A percentile compares a stretch with the other conserved stretches of the same genome.
Evolutionary conservation across 164 flowering plant species (phyloP).

Genomic region (Nelumbo lutea): DNA sequence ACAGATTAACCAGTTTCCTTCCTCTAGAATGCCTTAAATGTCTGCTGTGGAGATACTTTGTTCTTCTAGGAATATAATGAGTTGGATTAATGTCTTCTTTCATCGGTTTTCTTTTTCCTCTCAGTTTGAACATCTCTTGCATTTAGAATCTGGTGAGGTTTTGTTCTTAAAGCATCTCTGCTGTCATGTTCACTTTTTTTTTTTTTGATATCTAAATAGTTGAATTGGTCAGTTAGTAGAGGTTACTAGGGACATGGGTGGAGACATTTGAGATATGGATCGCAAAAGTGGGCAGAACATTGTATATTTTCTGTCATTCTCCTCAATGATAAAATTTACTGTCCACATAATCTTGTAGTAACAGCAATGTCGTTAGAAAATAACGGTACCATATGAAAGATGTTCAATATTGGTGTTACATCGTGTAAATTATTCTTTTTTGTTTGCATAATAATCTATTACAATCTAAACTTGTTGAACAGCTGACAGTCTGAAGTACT

Average conservation of each 20-base stretch:
- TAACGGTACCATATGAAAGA: too few species aligned
- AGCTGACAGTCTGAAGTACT: conserved; percentile 89
- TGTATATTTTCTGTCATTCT: background rate
- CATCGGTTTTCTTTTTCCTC: background rate
- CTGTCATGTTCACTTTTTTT: too few species aligned
- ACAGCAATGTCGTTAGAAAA: too few species aligned
- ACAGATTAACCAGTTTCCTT: conserved; percentile 31
- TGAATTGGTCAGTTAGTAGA: too few species aligned
- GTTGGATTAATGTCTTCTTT: background rate
- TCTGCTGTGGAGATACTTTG: conserved; percentile 1
- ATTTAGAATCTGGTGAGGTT: background rate
- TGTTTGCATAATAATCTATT: background rate
- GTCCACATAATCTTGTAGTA: too few species aligned
- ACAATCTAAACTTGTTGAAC: conserved; percentile 23
- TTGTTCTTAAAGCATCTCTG: background rate
- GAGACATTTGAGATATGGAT: background rate
- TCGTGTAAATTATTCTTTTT: background rate
- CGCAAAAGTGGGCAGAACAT: background rate
- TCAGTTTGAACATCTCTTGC: background rate
- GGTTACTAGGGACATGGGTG: too few species aligned
- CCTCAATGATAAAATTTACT: background rate
- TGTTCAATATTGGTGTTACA: too few species aligned
- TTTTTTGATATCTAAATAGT: too few species aligned
- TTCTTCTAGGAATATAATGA: conserved; percentile 11
- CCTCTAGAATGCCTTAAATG: conserved; percentile 35